phyloP scores from a whole-genome alignment of 75 land plant genomes.

The Selaginella tamariscina region DNA sequence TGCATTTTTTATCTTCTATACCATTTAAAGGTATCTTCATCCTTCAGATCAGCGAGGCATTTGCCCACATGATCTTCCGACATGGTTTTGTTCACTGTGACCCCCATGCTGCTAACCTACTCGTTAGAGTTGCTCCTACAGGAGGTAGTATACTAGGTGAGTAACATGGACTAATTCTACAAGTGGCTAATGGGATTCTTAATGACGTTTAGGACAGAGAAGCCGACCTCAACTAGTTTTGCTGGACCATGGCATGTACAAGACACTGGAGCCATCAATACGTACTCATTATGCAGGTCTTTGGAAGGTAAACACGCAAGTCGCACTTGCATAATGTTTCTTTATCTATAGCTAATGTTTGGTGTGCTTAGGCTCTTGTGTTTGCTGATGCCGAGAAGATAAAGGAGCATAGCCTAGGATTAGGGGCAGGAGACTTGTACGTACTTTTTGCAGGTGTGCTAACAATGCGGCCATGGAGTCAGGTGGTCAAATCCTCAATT shows the following conservation, averaged over 20 bases:
- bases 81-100: conserved; percentile 99
- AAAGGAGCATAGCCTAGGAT: conserved; percentile 66
- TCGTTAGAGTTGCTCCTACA: conserved; percentile 52
- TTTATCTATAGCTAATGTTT: background rate
- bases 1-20: no score
- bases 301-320: conserved; percentile 60
- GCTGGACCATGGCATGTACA: conserved; percentile 97
- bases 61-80: conserved; percentile 94
- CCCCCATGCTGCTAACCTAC: conserved; percentile 95
- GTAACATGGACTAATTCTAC: background rate
- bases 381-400: conserved; percentile 87
- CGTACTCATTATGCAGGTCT: conserved; percentile 73
- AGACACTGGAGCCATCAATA: conserved; percentile 54
- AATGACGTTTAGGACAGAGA: conserved; percentile 12
- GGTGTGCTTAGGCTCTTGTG: conserved; percentile 47
- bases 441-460: conserved; percentile 85
- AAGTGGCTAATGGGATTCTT: background rate
- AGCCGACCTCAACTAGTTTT: conserved; percentile 76
- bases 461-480: conserved; percentile 95
- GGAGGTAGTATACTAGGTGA: background rate
- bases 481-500: conserved; percentile 57
- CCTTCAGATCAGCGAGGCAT: conserved; percentile 62
- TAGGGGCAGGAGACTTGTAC: conserved; percentile 97
- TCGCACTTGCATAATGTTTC: background rate
- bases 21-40: background rate